These are phyloP conservation scores for Coemansia sp. DNA, from an alignment of 192 early-diverging fungal genomes.

Conservation along the genomic window DNA sequence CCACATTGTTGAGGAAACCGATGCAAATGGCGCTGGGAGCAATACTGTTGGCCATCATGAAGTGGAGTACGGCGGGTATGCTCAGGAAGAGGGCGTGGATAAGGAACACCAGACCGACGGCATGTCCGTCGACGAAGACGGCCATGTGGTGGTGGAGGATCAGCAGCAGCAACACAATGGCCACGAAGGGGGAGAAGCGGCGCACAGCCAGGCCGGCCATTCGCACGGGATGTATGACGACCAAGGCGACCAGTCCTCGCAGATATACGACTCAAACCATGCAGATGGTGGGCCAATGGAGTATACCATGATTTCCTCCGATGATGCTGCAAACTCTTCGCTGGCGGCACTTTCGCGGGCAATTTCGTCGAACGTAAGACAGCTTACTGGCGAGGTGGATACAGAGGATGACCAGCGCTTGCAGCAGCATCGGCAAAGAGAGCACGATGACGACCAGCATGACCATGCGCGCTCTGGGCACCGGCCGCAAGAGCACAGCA, in stretches of 20 bases:
- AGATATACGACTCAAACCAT: slow-evolving; percentile 30
- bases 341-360: slow-evolving; percentile 41
- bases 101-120: slow-evolving; percentile 10
- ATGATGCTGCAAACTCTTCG: slow-evolving; percentile 32
- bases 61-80: slow-evolving; percentile 10
- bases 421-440: slow-evolving; percentile 1
- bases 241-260: slow-evolving; percentile 25
- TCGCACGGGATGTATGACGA: slow-evolving; percentile 28
- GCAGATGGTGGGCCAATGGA: slow-evolving; percentile 30
- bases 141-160: slow-evolving; percentile 3
- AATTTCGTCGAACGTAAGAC: slow-evolving; percentile 40
- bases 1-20: slow-evolving; percentile 19
- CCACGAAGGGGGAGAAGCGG: neutral
- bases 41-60: neutral
- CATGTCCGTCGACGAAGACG: slow-evolving; percentile 22
- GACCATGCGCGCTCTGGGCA: too few species aligned
- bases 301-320: slow-evolving; percentile 33
- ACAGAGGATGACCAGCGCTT: neutral
- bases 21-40: neutral
- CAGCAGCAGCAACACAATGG: slow-evolving; percentile 13
- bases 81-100: slow-evolving; percentile 7
- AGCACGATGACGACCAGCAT: neutral
- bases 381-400: slow-evolving; percentile 14
- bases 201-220: slow-evolving; percentile 4
- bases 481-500: too few species aligned